Evolutionary conservation across 78 protist species (phyloP).

Genomic region (Dictyostelium citrinum): DNA sequence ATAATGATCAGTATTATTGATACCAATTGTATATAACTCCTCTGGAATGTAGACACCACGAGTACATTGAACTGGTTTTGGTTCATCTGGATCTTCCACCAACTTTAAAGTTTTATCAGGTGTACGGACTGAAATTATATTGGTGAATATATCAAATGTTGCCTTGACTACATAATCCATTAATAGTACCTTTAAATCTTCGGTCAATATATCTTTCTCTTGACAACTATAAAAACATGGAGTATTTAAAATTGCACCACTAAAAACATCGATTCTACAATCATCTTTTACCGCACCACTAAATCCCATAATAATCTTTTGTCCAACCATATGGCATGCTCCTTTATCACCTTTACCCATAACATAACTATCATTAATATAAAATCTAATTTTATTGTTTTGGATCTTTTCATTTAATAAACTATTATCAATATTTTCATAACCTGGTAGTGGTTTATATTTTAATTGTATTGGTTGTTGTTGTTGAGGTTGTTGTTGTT

Average conservation of each 20-base stretch:
- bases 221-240: conserved; percentile 16
- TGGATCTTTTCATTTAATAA: background rate
- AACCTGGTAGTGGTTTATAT: background rate
- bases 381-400: background rate
- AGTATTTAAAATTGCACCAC: background rate
- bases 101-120: background rate
- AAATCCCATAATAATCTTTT: background rate
- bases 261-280: background rate
- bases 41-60: conserved; percentile 15
- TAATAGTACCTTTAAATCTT: background rate
- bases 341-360: background rate
- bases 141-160: background rate
- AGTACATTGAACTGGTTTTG: background rate
- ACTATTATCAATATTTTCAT: background rate
- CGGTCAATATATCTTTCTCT: background rate
- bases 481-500: background rate
- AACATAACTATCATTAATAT: background rate
- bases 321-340: background rate
- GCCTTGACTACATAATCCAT: background rate
- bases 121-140: background rate
- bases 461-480: background rate
- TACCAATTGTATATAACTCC: background rate
- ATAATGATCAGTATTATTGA: conserved; percentile 15
- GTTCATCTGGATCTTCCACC: background rate
- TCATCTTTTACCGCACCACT: background rate